Conservation (phyloP, 1,284 basidiomycete species). For the Mycosarcoma maydis region DNA sequence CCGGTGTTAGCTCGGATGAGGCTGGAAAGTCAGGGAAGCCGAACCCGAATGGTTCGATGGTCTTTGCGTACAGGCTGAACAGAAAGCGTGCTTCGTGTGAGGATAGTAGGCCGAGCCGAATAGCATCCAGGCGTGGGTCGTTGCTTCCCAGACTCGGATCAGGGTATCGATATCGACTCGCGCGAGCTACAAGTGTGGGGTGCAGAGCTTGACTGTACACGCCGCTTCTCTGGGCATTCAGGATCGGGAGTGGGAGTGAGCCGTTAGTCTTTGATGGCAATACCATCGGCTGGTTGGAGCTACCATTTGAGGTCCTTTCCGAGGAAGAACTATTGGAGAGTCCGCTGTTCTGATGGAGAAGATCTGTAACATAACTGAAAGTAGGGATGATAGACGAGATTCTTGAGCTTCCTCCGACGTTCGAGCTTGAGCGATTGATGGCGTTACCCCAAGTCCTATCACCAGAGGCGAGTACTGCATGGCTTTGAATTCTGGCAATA, state of each 20-base stretch:
- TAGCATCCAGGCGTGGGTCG: slow-evolving; percentile 32
- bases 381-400: too few species aligned
- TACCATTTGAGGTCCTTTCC: too few species aligned
- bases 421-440: too few species aligned
- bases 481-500: too few species aligned
- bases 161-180: slow-evolving; percentile 31
- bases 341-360: too few species aligned
- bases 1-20: slow-evolving; percentile 22
- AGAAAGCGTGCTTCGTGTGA: slow-evolving; percentile 23
- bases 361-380: too few species aligned
- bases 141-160: slow-evolving; percentile 14
- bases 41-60: slow-evolving; percentile 24
- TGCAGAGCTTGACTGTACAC: neutral
- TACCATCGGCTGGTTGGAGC: too few species aligned
- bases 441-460: too few species aligned
- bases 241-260: slow-evolving; percentile 5
- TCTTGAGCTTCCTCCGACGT: too few species aligned
- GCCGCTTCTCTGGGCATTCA: neutral
- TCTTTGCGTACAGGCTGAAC: slow-evolving; percentile 20
- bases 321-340: too few species aligned
- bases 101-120: slow-evolving; percentile 23
- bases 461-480: too few species aligned
- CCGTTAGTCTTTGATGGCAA: too few species aligned
- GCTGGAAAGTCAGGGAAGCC: slow-evolving; percentile 39
- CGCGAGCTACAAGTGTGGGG: neutral